phyloP scores from a whole-genome alignment of 1,284 basidiomycete species.

The Anthracocystis setariae region DNA sequence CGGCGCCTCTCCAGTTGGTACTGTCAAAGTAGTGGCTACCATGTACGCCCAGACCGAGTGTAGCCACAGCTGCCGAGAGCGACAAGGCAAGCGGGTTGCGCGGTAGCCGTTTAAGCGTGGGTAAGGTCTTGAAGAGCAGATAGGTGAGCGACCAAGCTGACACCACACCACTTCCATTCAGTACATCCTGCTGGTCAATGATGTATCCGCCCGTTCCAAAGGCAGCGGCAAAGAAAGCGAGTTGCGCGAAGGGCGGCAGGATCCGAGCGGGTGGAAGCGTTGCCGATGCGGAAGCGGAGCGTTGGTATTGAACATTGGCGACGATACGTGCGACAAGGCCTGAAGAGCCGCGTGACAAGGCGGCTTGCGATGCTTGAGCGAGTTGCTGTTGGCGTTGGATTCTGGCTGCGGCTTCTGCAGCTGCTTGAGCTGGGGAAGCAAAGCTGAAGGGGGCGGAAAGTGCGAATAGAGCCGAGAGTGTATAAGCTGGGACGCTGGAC shows the following conservation, averaged over 20 bases:
- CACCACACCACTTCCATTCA: constrained; percentile 61
- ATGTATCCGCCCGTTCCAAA: constrained; percentile 63
- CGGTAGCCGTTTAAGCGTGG: constrained; percentile 29
- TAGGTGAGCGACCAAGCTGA: constrained; percentile 62
- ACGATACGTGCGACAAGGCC: constrained; percentile 33
- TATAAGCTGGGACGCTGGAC: constrained; percentile 44
- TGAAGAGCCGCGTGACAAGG: constrained; percentile 9
- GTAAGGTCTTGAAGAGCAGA: constrained; percentile 55
- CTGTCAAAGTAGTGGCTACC: constrained; percentile 61
- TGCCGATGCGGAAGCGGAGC: constrained; percentile 10
- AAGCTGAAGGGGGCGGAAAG: constrained; percentile 57
- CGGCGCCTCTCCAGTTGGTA: constrained; percentile 57
- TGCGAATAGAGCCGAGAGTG: constrained; percentile 44
- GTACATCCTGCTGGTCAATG: constrained; percentile 55
- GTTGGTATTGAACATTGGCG: constrained; percentile 26
- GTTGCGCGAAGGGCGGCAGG: constrained; percentile 62
- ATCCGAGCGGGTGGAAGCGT: constrained; percentile 18
- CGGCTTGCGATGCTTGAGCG: constrained; percentile 14
- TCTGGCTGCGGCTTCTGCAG: constrained; percentile 33
- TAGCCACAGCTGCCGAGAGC: constrained; percentile 27
- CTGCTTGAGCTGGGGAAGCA: constrained; percentile 42
- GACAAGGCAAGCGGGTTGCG: constrained; percentile 37
- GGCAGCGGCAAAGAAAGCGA: constrained; percentile 53
- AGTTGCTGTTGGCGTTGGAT: constrained; percentile 28
- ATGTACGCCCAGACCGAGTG: constrained; percentile 54